A percentile compares a stretch with the other conserved stretches of the same genome.
These are phyloP conservation scores for Skeletonema potamos DNA, from an alignment of 108 stramenopile genomes.

Conservation along the genomic window DNA sequence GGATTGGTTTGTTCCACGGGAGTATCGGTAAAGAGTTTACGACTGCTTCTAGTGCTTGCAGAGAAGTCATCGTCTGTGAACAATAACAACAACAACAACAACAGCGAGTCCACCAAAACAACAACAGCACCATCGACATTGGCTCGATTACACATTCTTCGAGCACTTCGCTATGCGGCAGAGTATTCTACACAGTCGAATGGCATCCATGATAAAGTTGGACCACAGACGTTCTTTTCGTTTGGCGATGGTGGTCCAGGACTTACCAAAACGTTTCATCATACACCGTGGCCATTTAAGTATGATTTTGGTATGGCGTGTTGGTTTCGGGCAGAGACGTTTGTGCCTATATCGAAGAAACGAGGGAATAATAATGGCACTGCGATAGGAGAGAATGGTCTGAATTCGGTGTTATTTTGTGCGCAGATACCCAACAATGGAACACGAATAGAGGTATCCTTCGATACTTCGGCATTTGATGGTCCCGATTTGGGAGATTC, in stretches of 20 bases:
- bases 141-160: slow-evolving; percentile 49
- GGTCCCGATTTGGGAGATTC: slow-evolving; percentile 7
- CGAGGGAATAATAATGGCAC: not conserved
- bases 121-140: not conserved
- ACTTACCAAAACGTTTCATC: slow-evolving; percentile 32
- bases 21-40: slow-evolving; percentile 45
- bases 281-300: slow-evolving; percentile 74
- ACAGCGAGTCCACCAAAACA: not conserved
- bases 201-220: slow-evolving; percentile 49
- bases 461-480: slow-evolving; percentile 37
- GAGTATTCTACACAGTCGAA: slow-evolving; percentile 54
- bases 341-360: slow-evolving; percentile 4
- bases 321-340: slow-evolving; percentile 79
- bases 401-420: slow-evolving; percentile 43
- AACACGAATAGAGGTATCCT: slow-evolving; percentile 58
- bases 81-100: not conserved
- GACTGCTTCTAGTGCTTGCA: slow-evolving; percentile 41
- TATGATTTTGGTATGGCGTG: slow-evolving; percentile 78
- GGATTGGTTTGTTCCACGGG: slow-evolving; percentile 58
- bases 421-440: slow-evolving; percentile 43
- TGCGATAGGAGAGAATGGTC: not conserved
- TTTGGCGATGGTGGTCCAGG: slow-evolving; percentile 43
- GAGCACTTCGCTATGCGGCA: slow-evolving; percentile 56
- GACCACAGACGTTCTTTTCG: slow-evolving; percentile 63
- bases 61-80: slow-evolving; percentile 1